Percentiles rank a stretch among this genome's conserved stretches.
Conservation (phyloP, 164 flowering plant genomes). For the Sedum album region DNA sequence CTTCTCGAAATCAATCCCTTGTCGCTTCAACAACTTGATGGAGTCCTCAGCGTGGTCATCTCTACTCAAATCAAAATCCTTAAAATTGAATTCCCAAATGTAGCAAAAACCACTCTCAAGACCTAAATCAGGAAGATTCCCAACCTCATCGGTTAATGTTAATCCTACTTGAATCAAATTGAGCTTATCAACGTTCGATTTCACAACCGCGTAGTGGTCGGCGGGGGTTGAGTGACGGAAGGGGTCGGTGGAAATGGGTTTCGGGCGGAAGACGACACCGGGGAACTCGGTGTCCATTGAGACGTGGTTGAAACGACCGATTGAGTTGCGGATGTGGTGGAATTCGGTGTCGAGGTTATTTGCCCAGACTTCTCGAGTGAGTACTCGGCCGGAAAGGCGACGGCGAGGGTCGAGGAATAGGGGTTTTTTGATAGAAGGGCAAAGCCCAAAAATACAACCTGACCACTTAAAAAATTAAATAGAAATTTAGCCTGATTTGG, state of each 20-base stretch:
- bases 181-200: slow-evolving; percentile 6
- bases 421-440: too few relatives aligned
- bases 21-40: slow-evolving; percentile 3
- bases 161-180: slow-evolving; percentile 7
- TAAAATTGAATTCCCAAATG: slow-evolving; percentile 10
- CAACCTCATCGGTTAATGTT: not conserved
- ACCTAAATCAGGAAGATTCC: not conserved
- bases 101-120: not conserved
- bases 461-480: too few relatives aligned
- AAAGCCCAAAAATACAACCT: too few relatives aligned
- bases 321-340: not conserved
- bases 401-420: not conserved
- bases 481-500: too few relatives aligned
- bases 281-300: slow-evolving; percentile 11
- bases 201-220: slow-evolving; percentile 2
- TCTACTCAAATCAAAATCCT: not conserved
- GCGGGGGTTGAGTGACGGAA: not conserved
- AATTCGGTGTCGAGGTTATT: not conserved
- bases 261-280: slow-evolving; percentile 7
- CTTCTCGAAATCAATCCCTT: slow-evolving; percentile 4
- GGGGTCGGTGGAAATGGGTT: not conserved
- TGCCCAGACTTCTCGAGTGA: slow-evolving; percentile 1
- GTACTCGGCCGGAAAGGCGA: not conserved
- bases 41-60: slow-evolving; percentile 1
- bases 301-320: not conserved